Conservation (phyloP, 2,329 filamentous ascomycete species). For the Pseudogymnoascus sp. region DNA sequence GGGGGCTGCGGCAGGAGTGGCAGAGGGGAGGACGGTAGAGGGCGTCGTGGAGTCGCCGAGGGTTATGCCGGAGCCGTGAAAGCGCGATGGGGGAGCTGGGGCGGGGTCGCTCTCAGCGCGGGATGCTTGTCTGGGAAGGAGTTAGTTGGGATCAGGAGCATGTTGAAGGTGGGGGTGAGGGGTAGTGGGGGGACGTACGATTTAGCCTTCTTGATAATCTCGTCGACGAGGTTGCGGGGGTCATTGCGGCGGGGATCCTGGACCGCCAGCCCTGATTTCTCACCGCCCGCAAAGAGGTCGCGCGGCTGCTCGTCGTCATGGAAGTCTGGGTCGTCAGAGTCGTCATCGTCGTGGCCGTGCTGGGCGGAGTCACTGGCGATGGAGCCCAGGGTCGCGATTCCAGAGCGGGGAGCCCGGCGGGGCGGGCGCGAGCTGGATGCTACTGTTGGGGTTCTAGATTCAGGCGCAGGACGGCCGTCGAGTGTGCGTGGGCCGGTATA, state of each 20-base stretch:
- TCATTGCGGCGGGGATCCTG: conserved; percentile 53
- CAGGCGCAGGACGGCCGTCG: conserved; percentile 53
- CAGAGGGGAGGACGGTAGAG: conserved; percentile 56
- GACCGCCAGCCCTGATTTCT: conserved; percentile 69
- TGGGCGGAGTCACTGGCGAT: conserved; percentile 31
- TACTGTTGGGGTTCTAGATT: conserved; percentile 29
- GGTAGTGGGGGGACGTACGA: conserved; percentile 36
- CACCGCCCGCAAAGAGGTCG: conserved; percentile 76
- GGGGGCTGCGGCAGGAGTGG: conserved; percentile 26
- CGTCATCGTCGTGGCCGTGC: conserved; percentile 50
- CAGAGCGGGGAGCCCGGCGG: conserved; percentile 29
- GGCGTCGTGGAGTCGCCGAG: conserved; percentile 71
- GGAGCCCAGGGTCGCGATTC: conserved; percentile 55
- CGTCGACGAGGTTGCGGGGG: conserved; percentile 50
- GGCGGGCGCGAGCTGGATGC: conserved; percentile 20
- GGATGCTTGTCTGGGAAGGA: conserved; percentile 47
- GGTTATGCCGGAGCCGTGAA: conserved; percentile 66
- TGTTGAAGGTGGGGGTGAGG: background rate
- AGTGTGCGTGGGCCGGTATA: conserved; percentile 58
- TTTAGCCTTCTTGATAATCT: conserved; percentile 58
- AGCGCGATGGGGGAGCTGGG: conserved; percentile 44
- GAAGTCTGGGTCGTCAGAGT: conserved; percentile 51
- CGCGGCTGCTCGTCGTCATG: conserved; percentile 51
- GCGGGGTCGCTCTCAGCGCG: conserved; percentile 47
- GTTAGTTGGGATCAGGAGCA: background rate